Evolutionary conservation across 2,329 filamentous ascomycete genomes (phyloP).

Genomic region (Fusarium odoratissimum): DNA sequence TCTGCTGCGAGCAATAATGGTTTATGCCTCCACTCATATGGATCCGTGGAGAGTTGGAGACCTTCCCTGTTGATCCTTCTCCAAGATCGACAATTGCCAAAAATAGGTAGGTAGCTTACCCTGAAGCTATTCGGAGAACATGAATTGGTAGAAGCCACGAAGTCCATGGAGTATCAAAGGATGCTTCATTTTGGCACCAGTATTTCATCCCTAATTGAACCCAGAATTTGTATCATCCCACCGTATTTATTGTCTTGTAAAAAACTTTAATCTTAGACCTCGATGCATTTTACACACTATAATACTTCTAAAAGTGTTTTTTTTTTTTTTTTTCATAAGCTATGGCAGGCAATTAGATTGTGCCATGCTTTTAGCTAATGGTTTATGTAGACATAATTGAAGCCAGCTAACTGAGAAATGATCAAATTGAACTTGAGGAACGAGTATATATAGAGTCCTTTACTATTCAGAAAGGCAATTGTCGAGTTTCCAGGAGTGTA

Average conservation of each 20-base stretch:
- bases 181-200: background rate
- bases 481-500: background rate
- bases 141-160: background rate
- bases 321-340: background rate
- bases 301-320: too few species aligned
- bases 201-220: background rate
- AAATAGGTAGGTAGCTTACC: conserved; percentile 5
- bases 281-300: fast-evolving
- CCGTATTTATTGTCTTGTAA: too few species aligned
- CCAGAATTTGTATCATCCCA: background rate
- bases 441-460: background rate
- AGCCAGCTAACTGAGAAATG: background rate
- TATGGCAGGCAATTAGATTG: background rate
- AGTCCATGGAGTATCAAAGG: background rate
- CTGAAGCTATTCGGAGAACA: background rate
- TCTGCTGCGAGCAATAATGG: conserved; percentile 10
- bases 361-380: background rate
- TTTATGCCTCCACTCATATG: conserved; percentile 19
- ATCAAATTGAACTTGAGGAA: background rate
- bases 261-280: background rate
- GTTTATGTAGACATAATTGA: too few species aligned
- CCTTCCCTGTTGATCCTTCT: conserved; percentile 17
- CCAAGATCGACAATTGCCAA: background rate
- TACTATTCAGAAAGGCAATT: background rate
- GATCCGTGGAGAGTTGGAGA: conserved; percentile 23